phyloP scores from a whole-genome alignment of 1,284 basidiomycete species.

The Phlebopus sp. region DNA sequence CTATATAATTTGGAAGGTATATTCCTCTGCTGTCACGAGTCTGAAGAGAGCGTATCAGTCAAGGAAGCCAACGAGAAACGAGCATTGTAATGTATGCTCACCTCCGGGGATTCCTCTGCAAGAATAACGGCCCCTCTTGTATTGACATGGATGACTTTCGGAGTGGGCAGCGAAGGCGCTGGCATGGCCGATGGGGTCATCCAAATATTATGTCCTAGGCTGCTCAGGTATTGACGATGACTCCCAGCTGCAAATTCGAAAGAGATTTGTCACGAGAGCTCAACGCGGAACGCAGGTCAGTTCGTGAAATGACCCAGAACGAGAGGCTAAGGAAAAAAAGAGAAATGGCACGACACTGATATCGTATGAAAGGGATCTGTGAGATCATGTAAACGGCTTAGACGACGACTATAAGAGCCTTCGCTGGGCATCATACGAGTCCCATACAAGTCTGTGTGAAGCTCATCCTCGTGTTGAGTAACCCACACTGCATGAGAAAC shows the following conservation, averaged over 20 bases:
- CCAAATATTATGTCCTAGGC: slow-evolving; percentile 1
- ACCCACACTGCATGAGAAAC: slow-evolving; percentile 3
- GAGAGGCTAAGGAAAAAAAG: slow-evolving; percentile 6
- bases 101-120: slow-evolving; percentile 90
- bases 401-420: slow-evolving; percentile 9
- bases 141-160: slow-evolving; percentile 80
- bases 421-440: too few relatives aligned
- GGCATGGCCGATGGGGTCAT: slow-evolving; percentile 28
- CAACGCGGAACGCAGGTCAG: slow-evolving; percentile 3
- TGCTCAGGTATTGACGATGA: slow-evolving; percentile 17
- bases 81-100: slow-evolving; percentile 36
- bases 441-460: too few relatives aligned
- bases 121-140: slow-evolving; percentile 87
- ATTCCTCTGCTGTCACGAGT: slow-evolving; percentile 92
- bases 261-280: slow-evolving; percentile 15
- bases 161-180: slow-evolving; percentile 53
- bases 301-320: not conserved
- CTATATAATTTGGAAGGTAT: slow-evolving; percentile 93
- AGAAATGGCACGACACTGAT: slow-evolving; percentile 6
- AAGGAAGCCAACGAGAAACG: slow-evolving; percentile 1
- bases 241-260: slow-evolving; percentile 3
- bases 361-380: slow-evolving; percentile 6
- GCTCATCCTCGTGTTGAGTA: not conserved
- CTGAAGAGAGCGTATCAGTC: slow-evolving; percentile 38
- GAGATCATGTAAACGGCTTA: slow-evolving; percentile 9